Base-by-base conservation (phyloP, 768 basidiomycete species). In the Tephrocybe sp. region DNA sequence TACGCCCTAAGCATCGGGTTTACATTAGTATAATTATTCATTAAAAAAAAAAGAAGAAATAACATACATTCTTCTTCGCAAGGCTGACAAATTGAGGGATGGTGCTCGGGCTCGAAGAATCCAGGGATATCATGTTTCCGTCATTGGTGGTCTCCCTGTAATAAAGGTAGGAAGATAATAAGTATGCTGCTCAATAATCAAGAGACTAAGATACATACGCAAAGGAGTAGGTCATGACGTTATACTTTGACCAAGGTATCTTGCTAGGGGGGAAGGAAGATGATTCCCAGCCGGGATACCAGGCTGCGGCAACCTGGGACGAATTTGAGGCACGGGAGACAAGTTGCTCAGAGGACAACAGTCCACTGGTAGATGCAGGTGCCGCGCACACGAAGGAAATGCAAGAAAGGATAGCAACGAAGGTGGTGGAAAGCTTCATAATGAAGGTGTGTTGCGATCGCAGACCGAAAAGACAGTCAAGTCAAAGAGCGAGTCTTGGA, bases 221-320 rank as follows among this genome's bases (percentile, higher is more conserved):
- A 55, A 78, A 78, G 5, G 77, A 71, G 59, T 75, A 77, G 3
- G 73, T 75, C 63, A 76, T 43, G 20, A 69, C 64, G 39, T 69
- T 78, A 57, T 82, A 84, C 59, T 80, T 81, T 31, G 64, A 53
- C 83, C 82, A 85, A 20, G 76, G 72, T 49, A 85, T 69, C 11
- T 69, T 62, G 35, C 60, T 59, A 2, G 79, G 70, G 12, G 79
- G 62, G 55, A 75, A 69, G 44, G 69, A 56, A 22, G 55, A 48
- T 5, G 66, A 67, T 47, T 76, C 68, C 79, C 79, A 83, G 16
- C 72, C 74, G 13, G 83, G 71, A 55, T 76, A 82, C 80, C 81
- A 85, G 1, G 76, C 75, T 30, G 78, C 67, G 3, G 79, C 73
- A 14, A 83, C 56, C n/a, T 73, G 69, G 30, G 26, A 26, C 4